Evolutionary conservation across 2,329 filamentous ascomycete genomes (phyloP).

Genomic region (Neopestalotiopsis clavispora): DNA sequence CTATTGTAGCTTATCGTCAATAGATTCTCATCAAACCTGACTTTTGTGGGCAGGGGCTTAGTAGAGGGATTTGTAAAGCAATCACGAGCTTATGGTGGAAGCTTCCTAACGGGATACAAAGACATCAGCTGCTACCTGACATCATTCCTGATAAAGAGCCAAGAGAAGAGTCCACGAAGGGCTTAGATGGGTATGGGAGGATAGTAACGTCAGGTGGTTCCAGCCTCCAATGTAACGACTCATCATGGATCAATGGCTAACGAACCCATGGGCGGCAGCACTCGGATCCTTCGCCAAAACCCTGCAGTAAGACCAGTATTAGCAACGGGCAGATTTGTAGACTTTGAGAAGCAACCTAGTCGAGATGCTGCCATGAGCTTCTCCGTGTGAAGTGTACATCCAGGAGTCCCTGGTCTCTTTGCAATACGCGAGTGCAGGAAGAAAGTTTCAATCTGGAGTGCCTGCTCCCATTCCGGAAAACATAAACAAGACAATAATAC

Average conservation of each 20-base stretch:
- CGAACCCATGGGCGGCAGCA: not conserved
- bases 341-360: not conserved
- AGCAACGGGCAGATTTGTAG: not conserved
- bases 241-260: not conserved
- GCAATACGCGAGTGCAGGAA: no score
- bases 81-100: not conserved
- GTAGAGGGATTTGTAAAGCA: not conserved
- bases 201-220: not conserved
- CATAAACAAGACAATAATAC: no score
- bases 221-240: not conserved
- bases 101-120: not conserved
- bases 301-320: not conserved
- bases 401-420: no score
- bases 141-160: not conserved
- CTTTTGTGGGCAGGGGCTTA: not conserved
- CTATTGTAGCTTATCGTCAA: not conserved
- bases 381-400: no score
- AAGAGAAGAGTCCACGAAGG: not conserved
- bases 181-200: not conserved
- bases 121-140: not conserved
- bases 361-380: not conserved
- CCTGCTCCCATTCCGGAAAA: no score
- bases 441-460: no score
- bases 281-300: not conserved
- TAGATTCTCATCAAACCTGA: not conserved